Percentiles rank a stretch among this genome's conserved stretches.
Evolutionary conservation across 208 protist species (phyloP).

Genomic region (Crithidia expoeki): DNA sequence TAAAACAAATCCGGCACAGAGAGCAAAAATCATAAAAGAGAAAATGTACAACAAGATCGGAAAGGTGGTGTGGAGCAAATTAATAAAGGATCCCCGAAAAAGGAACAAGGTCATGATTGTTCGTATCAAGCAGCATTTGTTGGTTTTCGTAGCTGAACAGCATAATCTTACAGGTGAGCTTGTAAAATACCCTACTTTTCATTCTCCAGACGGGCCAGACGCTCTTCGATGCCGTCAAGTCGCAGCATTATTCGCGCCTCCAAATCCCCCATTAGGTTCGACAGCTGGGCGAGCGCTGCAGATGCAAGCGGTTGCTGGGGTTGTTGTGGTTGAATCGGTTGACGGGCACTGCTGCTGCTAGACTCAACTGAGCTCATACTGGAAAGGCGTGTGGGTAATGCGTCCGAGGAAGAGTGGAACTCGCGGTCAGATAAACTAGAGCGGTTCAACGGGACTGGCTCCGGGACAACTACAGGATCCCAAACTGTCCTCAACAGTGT

Average conservation of each 20-base stretch:
- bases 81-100: no score
- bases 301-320: conserved; percentile 15
- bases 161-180: background rate
- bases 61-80: no score
- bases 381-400: conserved; percentile 39
- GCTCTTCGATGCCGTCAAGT: conserved; percentile 30
- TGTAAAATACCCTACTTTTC: background rate
- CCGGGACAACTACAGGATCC: conserved; percentile 74
- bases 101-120: no score
- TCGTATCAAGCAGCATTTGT: background rate
- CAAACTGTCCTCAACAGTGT: conserved; percentile 64
- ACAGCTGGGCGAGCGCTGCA: conserved; percentile 23
- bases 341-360: conserved; percentile 14
- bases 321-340: conserved; percentile 42
- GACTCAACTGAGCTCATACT: conserved; percentile 42
- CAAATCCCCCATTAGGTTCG: conserved; percentile 38
- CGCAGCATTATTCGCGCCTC: conserved; percentile 35
- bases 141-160: background rate
- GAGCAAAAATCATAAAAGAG: no score
- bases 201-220: conserved; percentile 29
- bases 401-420: conserved; percentile 50
- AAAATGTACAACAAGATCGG: no score
- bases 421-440: conserved; percentile 56
- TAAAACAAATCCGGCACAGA: no score
- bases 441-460: conserved; percentile 52